Base-by-base conservation (phyloP, 768 basidiomycete species). In the Leccinum arenicola region DNA sequence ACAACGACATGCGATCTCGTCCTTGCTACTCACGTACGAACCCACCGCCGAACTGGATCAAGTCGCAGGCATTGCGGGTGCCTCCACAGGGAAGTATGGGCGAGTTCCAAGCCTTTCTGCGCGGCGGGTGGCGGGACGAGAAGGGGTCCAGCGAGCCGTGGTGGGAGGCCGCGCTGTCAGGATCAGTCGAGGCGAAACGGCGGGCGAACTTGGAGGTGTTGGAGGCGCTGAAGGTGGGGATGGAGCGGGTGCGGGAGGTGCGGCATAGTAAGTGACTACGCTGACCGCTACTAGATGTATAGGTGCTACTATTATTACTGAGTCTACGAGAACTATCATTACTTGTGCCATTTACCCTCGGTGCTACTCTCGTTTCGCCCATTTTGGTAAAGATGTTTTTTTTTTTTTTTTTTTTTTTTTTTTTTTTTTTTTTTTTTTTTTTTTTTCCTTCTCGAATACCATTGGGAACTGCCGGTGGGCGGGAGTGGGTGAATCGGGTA, bases 81-180 rank as follows among this genome's bases (percentile, higher is more conserved):
- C 52, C 66, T 2, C 69, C 71, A 9, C 48, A 55, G 3, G 73
- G 71, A 0, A 66, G 59, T 21, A 61, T 64, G 57, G 36, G 53
- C 10, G 25, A 45, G 2, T 74, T 68, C 23, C 76, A 67, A 38
- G 73, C 74, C 25, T 80, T 90, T 50, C 71, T 84, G 49, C 74
- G 72, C 17, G 82, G 84, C 10, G 83, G 82, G 17, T 91, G 89
- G 89, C 77, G 78, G 35, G 78, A 83, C 6, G 17, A 12, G 17
- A 80, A 80, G 64, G 77, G 65, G 19, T 40, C 40, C 40, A n/a
- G 9, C 40, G 80, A 84, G 70, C 75, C 85, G 54, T 91, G 86
- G 86, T 91, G 88, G 88, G 85, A 88, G 43, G 67, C 71, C 11
- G 84, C 86, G 35, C 74, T 90, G 35, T 78, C 76, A 4, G 79